Evolutionary conservation across 805 yeast genomes (phyloP).

Genomic region (Gaillardinia entomophila): DNA sequence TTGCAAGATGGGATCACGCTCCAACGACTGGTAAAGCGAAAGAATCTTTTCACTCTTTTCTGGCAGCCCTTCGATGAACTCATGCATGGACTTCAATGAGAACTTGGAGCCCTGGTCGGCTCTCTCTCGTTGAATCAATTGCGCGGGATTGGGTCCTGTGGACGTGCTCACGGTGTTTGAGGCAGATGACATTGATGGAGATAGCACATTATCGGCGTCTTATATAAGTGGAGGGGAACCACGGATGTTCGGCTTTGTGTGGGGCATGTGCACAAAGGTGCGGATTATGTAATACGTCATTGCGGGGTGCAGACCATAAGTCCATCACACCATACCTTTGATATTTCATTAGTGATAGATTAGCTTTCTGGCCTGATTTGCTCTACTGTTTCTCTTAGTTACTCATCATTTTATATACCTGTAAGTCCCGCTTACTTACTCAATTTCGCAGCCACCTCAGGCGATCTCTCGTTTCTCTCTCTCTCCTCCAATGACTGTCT

Average conservation of each 20-base stretch:
- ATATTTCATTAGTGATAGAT: too few relatives aligned
- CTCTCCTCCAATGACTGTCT: slow-evolving; percentile 7
- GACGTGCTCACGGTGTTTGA: slow-evolving; percentile 1
- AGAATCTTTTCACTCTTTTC: slow-evolving; percentile 26
- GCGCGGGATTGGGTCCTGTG: slow-evolving; percentile 13
- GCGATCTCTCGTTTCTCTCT: slow-evolving; percentile 6
- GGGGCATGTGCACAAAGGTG: too few relatives aligned
- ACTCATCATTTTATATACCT: neutral
- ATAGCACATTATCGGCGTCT: slow-evolving; percentile 1
- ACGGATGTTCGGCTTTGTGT: too few relatives aligned
- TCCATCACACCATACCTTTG: too few relatives aligned
- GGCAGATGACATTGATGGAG: neutral
- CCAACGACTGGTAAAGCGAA: slow-evolving; percentile 27
- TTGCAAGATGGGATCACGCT: slow-evolving; percentile 32
- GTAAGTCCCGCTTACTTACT: slow-evolving; percentile 18
- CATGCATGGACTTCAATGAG: slow-evolving; percentile 34
- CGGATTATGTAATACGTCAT: too few relatives aligned
- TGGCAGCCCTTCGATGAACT: slow-evolving; percentile 35
- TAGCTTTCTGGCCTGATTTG: too few relatives aligned
- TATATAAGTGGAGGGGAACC: too few relatives aligned
- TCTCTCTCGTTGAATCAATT: slow-evolving; percentile 23
- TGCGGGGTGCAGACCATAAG: too few relatives aligned
- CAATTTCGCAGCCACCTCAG: slow-evolving; percentile 6
- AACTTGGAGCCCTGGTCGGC: slow-evolving; percentile 17
- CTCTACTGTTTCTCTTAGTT: neutral